Conservation (phyloP, 345 rosid genomes). For the Microcos paniculata region DNA sequence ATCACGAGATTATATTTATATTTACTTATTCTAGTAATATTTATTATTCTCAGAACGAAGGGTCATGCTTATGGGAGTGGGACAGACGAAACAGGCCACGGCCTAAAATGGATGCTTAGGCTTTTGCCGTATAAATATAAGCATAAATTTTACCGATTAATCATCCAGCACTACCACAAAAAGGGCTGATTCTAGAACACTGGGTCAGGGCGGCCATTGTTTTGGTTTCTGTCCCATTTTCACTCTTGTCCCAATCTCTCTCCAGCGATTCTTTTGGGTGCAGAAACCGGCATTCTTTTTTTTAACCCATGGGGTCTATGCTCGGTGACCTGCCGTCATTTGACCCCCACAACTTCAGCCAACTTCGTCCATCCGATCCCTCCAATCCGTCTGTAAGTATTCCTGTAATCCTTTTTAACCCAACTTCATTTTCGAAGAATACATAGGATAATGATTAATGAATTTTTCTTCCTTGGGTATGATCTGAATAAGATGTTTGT, state of each 20-base stretch:
- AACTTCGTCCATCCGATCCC: conserved; percentile 83
- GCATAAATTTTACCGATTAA: background rate
- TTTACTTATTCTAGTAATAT: too few species aligned
- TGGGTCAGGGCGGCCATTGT: conserved; percentile 9
- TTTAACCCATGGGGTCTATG: conserved; percentile 53
- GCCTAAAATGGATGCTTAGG: background rate
- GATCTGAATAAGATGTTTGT: conserved; percentile 11
- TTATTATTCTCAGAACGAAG: too few species aligned
- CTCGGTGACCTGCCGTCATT: conserved; percentile 79
- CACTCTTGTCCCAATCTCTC: conserved; percentile 9
- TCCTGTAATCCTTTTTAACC: background rate
- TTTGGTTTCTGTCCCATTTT: background rate
- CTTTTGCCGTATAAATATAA: background rate
- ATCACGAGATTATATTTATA: too few species aligned
- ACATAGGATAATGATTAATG: background rate
- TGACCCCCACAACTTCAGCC: conserved; percentile 87
- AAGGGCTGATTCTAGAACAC: conserved; percentile 10
- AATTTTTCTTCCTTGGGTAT: background rate
- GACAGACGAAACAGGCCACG: background rate
- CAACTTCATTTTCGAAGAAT: background rate
- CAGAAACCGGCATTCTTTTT: conserved; percentile 27
- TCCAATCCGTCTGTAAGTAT: conserved; percentile 71
- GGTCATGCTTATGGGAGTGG: too few species aligned
- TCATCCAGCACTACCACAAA: conserved; percentile 8
- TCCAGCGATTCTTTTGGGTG: conserved; percentile 24